Base-by-base conservation (phyloP, 305 asterid genomes). In the Withania somnifera region DNA sequence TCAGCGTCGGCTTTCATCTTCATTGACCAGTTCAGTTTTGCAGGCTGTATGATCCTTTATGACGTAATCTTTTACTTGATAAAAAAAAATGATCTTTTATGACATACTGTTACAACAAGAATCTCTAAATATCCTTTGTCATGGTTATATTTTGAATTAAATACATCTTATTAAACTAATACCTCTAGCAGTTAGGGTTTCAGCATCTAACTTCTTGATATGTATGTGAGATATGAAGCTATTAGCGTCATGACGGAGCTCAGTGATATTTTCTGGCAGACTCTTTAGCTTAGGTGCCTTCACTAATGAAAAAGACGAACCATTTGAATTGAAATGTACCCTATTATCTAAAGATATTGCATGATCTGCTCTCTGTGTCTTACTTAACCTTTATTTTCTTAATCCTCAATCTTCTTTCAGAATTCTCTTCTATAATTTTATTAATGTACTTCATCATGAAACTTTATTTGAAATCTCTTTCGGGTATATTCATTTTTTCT, bases 1-100 rank as follows among this genome's bases (percentile, higher is more conserved):
- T 84, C 97, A 87, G 86, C 94, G 98, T 45, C 93, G 98, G 84
- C 84, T 95, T 87, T 77, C 97, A 76, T 86, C 93, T 86, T 84
- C 92, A 81, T 79, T 85, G 20, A 88, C 97, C 82, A 89, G 95
- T 80, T 87, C 91, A 85, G 91, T 93, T 87, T 80, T 94, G 95
- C 91, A 91, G 91, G 97, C 99, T 86, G 97, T 93, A 91, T 20
- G 93, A 81, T 83, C 84, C 79, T 77, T 84, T 77, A 60, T 47
- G 81, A 50, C 84, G 17, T 75, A 45, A 32, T 73, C 38, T 47
- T 26, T 4, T 73, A n/a, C n/a, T n/a, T n/a, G n/a, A n/a, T n/a
- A n/a, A n/a, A n/a, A n/a, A n/a, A n/a, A n/a, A n/a, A n/a, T n/a
- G n/a, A n/a, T n/a, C n/a, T n/a, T n/a, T n/a, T n/a, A n/a, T n/a